Percentiles rank a stretch among this genome's conserved stretches.
phyloP scores from a whole-genome alignment of 768 basidiomycete species.

The Suillus placidus region DNA sequence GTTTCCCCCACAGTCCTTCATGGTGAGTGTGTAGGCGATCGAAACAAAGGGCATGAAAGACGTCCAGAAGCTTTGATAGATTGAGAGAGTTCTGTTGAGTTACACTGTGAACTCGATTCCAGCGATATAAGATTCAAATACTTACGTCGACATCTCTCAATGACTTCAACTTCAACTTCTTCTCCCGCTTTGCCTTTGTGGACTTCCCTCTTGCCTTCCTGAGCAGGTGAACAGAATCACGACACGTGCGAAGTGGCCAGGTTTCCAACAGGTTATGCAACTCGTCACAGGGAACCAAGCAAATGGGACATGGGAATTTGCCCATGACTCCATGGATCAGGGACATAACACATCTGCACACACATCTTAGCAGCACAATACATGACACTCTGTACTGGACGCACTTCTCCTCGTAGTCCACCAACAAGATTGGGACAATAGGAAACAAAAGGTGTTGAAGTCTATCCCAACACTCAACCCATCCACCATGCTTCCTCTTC shows the following conservation, averaged over 20 bases:
- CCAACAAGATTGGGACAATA: conserved; percentile 23
- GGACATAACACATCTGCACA: conserved; percentile 35
- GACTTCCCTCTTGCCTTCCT: conserved; percentile 3
- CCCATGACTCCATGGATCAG: conserved; percentile 32
- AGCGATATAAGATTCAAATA: neutral
- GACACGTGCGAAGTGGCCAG: conserved; percentile 5
- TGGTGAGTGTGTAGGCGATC: conserved; percentile 9
- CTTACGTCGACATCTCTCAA: conserved; percentile 7
- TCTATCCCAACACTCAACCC: conserved; percentile 13
- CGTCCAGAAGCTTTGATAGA: conserved; percentile 15
- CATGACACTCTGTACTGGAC: neutral
- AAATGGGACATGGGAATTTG: conserved; percentile 39
- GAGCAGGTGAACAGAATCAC: neutral
- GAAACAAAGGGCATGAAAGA: conserved; percentile 15
- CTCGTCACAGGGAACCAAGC: conserved; percentile 33
- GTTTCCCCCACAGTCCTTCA: conserved; percentile 14
- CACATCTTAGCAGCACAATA: neutral
- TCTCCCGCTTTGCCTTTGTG: conserved; percentile 8
- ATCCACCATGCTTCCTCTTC: conserved; percentile 16
- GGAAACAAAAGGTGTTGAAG: conserved; percentile 20
- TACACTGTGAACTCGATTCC: conserved; percentile 18
- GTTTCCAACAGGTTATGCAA: conserved; percentile 21
- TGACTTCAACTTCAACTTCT: conserved; percentile 7
- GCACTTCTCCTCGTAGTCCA: conserved; percentile 33
- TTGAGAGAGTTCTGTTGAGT: conserved; percentile 36